Conservation (phyloP, 257 asterid species). For the Schizonepeta tenuifolia region DNA sequence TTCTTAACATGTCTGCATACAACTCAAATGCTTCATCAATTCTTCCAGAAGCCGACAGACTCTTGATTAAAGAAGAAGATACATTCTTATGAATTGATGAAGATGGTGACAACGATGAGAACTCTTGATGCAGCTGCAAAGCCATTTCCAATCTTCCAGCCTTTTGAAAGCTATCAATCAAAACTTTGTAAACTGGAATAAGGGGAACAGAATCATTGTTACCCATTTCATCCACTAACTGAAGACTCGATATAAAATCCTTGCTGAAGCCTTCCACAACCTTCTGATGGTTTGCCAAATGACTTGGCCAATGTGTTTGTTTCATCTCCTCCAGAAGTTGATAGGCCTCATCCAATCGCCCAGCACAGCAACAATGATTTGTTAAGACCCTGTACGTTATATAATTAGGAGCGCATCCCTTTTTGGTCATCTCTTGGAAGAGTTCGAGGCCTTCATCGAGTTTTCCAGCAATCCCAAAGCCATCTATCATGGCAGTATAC, state of each 20-base stretch:
- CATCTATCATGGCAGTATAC: constrained; percentile 94
- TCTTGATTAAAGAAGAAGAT: constrained; percentile 62
- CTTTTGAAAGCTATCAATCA: constrained; percentile 74
- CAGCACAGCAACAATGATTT: constrained; percentile 67
- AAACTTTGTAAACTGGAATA: constrained; percentile 64
- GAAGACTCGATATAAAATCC: constrained; percentile 69
- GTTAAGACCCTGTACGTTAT: constrained; percentile 78
- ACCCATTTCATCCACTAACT: constrained; percentile 66
- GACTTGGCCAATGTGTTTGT: constrained; percentile 82
- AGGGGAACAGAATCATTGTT: constrained; percentile 52
- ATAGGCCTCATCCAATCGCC: constrained; percentile 77
- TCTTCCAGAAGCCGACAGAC: constrained; percentile 55
- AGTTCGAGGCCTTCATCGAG: constrained; percentile 73
- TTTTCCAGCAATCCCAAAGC: constrained; percentile 75
- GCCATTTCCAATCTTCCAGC: constrained; percentile 84
- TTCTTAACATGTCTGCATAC: constrained; percentile 54
- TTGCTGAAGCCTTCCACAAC: constrained; percentile 81
- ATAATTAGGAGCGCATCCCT: constrained; percentile 85
- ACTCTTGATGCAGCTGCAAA: constrained; percentile 68
- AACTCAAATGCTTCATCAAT: constrained; percentile 74
- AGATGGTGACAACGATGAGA: constrained; percentile 44
- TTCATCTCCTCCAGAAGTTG: constrained; percentile 89
- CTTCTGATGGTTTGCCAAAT: constrained; percentile 63
- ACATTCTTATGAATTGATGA: constrained; percentile 42
- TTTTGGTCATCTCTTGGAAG: constrained; percentile 58